phyloP scores from a whole-genome alignment of 192 early-diverging fungal genomes.

The Chytriomyces hyalinus region DNA sequence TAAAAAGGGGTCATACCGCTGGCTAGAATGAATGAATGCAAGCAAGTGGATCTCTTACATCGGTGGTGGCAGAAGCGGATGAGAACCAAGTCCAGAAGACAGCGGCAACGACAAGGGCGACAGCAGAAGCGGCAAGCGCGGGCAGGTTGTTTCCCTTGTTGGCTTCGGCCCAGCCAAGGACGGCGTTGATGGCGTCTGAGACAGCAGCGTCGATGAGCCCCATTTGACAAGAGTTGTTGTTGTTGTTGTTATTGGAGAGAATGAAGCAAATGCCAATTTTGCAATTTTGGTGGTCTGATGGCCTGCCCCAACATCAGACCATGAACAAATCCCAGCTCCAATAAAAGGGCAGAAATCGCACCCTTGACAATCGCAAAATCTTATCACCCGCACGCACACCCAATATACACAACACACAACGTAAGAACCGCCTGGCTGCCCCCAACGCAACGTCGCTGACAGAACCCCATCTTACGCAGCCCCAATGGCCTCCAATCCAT shows the following conservation, averaged over 20 bases:
- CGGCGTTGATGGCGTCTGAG: neutral
- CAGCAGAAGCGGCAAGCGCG: constrained; percentile 15
- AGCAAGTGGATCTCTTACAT: neutral
- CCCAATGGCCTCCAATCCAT: constrained; percentile 33
- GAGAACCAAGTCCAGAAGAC: constrained; percentile 25
- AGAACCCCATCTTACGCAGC: neutral
- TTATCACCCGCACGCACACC: neutral
- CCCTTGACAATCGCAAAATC: neutral
- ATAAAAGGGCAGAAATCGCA: neutral
- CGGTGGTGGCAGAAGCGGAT: constrained; percentile 2
- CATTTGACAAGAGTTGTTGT: constrained; percentile 1
- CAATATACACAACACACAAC: neutral
- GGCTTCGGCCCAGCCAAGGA: neutral
- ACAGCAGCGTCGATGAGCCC: constrained; percentile 31
- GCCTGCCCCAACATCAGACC: neutral
- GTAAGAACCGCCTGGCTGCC: neutral
- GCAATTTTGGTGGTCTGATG: neutral
- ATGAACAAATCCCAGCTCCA: neutral
- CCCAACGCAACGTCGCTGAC: neutral
- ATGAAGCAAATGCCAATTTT: neutral
- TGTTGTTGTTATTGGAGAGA: neutral
- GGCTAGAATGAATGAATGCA: neutral
- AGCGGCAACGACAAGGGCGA: constrained; percentile 24
- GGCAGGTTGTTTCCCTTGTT: constrained; percentile 20
- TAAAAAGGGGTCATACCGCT: neutral